Conservation (phyloP, 148 eudicot genomes). For the Talinum fruticosum region DNA sequence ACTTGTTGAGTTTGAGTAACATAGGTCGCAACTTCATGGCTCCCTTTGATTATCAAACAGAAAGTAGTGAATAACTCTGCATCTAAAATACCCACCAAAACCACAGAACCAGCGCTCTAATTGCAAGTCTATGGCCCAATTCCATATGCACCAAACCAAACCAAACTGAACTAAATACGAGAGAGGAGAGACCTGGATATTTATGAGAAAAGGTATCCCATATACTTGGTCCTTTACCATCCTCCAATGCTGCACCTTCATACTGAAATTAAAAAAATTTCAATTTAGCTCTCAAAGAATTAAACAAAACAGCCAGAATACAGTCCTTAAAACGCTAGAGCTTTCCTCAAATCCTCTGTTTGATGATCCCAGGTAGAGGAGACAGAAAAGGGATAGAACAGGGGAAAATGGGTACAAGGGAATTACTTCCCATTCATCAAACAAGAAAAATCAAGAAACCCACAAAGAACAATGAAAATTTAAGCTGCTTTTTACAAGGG, state of each 20-base stretch:
- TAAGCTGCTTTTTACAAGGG: too few relatives aligned
- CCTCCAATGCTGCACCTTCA: slow-evolving; percentile 35
- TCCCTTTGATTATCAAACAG: not conserved
- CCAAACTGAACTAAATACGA: too few relatives aligned
- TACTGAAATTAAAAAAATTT: slow-evolving; percentile 2
- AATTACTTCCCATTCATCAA: not conserved
- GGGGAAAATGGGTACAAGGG: not conserved
- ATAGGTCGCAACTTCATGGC: not conserved
- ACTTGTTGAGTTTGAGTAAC: not conserved
- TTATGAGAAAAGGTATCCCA: slow-evolving; percentile 36
- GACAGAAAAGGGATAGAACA: not conserved
- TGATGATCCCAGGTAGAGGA: not conserved
- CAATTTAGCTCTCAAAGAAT: not conserved
- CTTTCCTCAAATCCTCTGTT: not conserved
- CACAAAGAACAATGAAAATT: not conserved
- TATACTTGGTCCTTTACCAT: slow-evolving; percentile 33
- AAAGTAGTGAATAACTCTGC: too few relatives aligned
- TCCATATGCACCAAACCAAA: too few relatives aligned
- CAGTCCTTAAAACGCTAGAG: not conserved
- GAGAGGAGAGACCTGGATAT: slow-evolving; percentile 23
- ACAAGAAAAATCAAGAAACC: not conserved
- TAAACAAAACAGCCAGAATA: not conserved
- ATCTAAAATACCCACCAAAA: not conserved
- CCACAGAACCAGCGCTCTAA: too few relatives aligned
- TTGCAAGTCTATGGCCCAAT: too few relatives aligned